Evolutionary conservation across 2,329 filamentous ascomycete species (phyloP).

Genomic region (Fusarium verrucosum): DNA sequence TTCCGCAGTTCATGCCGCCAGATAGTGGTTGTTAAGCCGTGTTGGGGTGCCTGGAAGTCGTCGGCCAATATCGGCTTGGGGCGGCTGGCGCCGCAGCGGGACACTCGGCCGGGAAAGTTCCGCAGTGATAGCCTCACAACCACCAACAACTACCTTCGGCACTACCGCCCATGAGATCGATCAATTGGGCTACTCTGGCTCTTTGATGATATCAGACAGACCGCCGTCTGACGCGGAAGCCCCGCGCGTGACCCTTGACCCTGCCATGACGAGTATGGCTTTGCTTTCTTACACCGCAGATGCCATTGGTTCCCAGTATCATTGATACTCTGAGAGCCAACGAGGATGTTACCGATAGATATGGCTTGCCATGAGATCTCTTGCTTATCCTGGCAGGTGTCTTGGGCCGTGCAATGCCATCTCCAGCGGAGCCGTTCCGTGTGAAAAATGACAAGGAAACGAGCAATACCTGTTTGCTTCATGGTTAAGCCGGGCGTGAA

Average conservation of each 20-base stretch:
- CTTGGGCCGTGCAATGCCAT: constrained; percentile 43
- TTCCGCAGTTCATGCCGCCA: constrained; percentile 31
- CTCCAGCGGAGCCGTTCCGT: constrained; percentile 43
- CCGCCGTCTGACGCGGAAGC: constrained; percentile 38
- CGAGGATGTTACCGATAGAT: constrained; percentile 31
- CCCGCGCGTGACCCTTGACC: constrained; percentile 39
- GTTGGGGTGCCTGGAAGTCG: constrained; percentile 14
- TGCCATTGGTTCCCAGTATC: constrained; percentile 33
- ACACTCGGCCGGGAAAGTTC: constrained; percentile 44
- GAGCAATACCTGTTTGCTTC: constrained; percentile 21
- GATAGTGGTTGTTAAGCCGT: constrained; percentile 28
- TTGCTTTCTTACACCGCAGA: constrained; percentile 34
- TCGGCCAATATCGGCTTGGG: constrained; percentile 55
- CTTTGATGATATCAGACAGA: constrained; percentile 43
- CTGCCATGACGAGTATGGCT: constrained; percentile 36
- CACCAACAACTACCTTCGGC: constrained; percentile 35
- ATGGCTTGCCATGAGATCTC: constrained; percentile 3
- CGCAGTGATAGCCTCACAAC: constrained; percentile 41
- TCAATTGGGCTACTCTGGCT: constrained; percentile 27
- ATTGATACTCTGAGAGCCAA: constrained; percentile 16
- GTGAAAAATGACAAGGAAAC: constrained; percentile 27
- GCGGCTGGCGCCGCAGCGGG: constrained; percentile 50
- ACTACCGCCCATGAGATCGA: constrained; percentile 34
- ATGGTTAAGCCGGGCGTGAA: constrained; percentile 36
- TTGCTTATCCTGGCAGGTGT: constrained; percentile 25